These are phyloP conservation scores for Rhodomyrtus psidioides DNA, from an alignment of 441 rosid genomes.

Conservation along the genomic window DNA sequence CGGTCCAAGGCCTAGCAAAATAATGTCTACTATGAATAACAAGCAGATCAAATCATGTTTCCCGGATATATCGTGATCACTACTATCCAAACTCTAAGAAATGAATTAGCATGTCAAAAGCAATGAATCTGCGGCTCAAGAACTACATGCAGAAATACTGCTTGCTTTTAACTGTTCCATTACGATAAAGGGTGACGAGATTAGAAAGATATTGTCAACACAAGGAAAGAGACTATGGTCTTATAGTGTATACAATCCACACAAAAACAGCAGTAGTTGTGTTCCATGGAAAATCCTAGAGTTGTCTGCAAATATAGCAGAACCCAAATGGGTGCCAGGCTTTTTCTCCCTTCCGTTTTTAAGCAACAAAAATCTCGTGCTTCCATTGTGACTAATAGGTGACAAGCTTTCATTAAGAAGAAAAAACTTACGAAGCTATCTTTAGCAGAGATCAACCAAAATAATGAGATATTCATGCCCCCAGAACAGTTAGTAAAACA, in stretches of 20 bases:
- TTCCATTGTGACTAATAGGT: background rate
- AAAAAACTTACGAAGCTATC: background rate
- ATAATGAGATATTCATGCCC: background rate
- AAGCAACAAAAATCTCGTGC: background rate
- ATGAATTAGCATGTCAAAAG: background rate
- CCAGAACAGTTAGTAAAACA: no score
- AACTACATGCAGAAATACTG: background rate
- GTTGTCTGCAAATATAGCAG: background rate
- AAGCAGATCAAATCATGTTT: background rate
- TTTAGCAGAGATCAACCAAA: background rate
- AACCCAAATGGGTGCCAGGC: no score
- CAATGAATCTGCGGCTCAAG: background rate
- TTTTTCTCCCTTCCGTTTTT: background rate
- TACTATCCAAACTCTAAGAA: background rate
- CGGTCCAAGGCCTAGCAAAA: conserved; percentile 67
- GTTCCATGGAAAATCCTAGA: background rate
- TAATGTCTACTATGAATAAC: background rate
- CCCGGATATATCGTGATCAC: background rate
- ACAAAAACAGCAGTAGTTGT: background rate
- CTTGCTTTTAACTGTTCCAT: background rate
- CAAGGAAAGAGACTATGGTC: background rate
- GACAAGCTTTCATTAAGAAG: background rate
- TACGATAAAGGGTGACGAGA: background rate
- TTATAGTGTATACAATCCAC: background rate
- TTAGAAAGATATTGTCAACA: background rate